These are phyloP conservation scores for Erodium texanum DNA, from an alignment of 441 rosid species.

Conservation along the genomic window DNA sequence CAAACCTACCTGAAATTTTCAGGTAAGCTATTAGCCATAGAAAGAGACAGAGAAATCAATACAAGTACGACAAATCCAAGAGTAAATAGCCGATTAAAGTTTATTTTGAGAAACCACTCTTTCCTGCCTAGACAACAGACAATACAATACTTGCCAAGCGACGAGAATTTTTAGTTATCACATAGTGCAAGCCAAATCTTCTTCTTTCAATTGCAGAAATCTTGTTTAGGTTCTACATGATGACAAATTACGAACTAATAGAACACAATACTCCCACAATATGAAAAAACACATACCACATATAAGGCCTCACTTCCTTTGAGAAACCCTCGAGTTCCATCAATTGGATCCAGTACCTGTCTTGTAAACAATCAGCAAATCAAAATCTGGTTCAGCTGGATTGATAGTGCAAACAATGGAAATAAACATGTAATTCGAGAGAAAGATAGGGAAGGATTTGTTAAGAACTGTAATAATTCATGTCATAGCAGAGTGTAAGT, in stretches of 20 bases:
- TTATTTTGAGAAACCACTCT: background rate
- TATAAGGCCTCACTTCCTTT: constrained; percentile 64
- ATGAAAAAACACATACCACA: constrained; percentile 47
- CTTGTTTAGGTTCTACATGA: background rate
- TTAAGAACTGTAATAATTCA: background rate
- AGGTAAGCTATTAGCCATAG: constrained; percentile 17
- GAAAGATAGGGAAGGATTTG: constrained; percentile 2
- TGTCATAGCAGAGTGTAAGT: constrained; percentile 7
- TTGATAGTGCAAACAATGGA: constrained; percentile 15
- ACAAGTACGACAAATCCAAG: background rate
- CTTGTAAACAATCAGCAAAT: constrained; percentile 14
- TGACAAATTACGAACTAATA: background rate
- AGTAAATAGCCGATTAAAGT: background rate
- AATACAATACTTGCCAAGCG: background rate
- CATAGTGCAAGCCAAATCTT: background rate
- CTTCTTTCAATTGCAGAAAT: background rate
- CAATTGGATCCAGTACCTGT: constrained; percentile 87
- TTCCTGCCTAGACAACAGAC: background rate
- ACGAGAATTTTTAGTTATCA: background rate
- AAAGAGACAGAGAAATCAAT: constrained; percentile 1
- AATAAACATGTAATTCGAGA: constrained; percentile 3
- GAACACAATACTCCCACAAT: background rate
- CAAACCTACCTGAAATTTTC: constrained; percentile 62
- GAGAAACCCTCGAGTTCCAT: constrained; percentile 79
- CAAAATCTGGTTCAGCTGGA: background rate